Conservation (phyloP, 257 asterid genomes). For the Solanum neorickii region DNA sequence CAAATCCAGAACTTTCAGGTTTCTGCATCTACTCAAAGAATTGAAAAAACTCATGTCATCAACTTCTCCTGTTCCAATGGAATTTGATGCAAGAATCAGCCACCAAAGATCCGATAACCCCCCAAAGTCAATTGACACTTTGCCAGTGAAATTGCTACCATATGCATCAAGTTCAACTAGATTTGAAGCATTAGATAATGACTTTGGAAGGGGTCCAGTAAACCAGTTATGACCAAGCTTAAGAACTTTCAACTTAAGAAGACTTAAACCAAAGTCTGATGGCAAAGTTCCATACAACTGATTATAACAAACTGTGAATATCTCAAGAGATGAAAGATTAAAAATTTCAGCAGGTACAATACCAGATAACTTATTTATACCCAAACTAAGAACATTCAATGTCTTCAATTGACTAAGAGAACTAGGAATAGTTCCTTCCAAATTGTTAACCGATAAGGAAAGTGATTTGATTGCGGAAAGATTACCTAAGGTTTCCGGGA, state of each 20-base stretch:
- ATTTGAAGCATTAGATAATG: background rate
- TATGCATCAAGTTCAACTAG: background rate
- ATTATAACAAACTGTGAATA: background rate
- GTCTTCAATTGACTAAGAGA: background rate
- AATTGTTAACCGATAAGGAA: background rate
- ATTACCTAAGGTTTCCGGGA: background rate
- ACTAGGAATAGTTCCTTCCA: background rate
- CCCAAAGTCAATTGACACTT: background rate
- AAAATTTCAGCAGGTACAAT: background rate
- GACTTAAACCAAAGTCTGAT: background rate
- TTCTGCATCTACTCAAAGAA: background rate
- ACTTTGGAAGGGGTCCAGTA: background rate
- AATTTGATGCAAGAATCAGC: background rate
- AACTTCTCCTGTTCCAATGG: background rate
- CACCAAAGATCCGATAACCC: background rate
- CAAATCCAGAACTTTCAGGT: background rate
- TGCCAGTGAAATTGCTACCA: background rate
- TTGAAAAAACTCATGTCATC: background rate
- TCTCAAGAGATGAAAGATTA: background rate
- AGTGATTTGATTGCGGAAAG: background rate
- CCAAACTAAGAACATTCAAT: background rate
- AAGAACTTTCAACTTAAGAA: background rate
- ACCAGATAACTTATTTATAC: background rate
- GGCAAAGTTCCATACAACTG: background rate
- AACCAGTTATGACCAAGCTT: background rate